Conservation (phyloP, 306 rosid species). For the Vicia faba region DNA sequence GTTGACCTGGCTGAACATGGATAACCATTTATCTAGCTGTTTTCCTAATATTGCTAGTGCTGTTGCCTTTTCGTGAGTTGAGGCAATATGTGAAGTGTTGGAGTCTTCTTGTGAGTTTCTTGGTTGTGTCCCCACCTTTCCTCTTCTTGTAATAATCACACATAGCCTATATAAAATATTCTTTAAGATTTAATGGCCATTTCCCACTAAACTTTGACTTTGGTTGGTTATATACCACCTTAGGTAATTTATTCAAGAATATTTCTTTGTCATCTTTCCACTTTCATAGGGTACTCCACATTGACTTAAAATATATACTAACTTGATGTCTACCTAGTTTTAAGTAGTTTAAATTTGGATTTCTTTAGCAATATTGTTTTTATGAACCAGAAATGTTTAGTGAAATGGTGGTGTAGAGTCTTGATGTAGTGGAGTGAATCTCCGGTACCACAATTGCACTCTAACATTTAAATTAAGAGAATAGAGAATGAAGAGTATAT, state of each 20-base stretch:
- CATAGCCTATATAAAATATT: slow-evolving; percentile 19
- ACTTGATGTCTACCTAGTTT: slow-evolving; percentile 21
- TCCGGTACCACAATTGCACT: no score
- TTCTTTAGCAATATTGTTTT: no score
- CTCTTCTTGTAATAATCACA: slow-evolving; percentile 27
- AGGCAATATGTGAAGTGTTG: slow-evolving; percentile 26
- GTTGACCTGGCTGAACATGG: slow-evolving; percentile 8
- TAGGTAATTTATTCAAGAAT: slow-evolving; percentile 38
- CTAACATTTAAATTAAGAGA: no score
- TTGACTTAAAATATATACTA: slow-evolving; percentile 30
- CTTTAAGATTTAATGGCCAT: slow-evolving; percentile 42
- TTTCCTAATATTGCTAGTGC: background rate
- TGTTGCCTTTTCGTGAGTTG: slow-evolving; percentile 30
- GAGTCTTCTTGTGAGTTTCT: slow-evolving; percentile 33
- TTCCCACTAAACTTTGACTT: slow-evolving; percentile 58
- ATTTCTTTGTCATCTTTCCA: slow-evolving; percentile 63
- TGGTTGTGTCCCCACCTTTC: slow-evolving; percentile 26
- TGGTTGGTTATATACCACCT: slow-evolving; percentile 11
- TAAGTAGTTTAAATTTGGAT: no score
- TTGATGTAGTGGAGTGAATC: no score
- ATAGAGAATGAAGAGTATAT: no score
- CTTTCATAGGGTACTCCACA: slow-evolving; percentile 47
- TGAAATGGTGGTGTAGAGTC: no score
- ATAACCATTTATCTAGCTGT: background rate
- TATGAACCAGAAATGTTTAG: no score